Evolutionary conservation across 2,329 filamentous ascomycete genomes (phyloP).

Genomic region (Exophiala dermatitidis): DNA sequence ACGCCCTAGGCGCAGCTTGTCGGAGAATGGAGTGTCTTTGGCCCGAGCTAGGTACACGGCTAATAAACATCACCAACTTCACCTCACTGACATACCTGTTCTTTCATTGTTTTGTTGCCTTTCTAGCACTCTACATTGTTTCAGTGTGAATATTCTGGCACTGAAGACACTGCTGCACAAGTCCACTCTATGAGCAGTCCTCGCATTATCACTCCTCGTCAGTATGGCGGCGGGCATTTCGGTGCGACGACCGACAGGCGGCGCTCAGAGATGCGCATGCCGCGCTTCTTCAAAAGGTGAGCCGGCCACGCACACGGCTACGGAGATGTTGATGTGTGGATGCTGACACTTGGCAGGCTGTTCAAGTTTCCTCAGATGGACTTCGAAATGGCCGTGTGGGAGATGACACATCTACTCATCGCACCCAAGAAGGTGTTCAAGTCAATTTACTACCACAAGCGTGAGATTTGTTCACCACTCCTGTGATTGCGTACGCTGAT

Average conservation of each 20-base stretch:
- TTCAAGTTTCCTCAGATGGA: conserved; percentile 70
- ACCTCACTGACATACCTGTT: neutral
- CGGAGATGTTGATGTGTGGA: conserved; percentile 1
- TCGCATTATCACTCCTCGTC: conserved; percentile 53
- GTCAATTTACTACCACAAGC: conserved; percentile 59
- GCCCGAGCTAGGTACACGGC: neutral
- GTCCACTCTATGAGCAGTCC: conserved; percentile 40
- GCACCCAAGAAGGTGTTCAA: conserved; percentile 65
- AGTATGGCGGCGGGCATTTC: conserved; percentile 48
- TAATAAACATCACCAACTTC: neutral
- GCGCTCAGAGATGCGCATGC: conserved; percentile 51
- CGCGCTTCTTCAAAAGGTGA: conserved; percentile 59
- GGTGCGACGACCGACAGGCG: conserved; percentile 46
- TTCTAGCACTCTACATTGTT: neutral
- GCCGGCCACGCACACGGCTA: conserved; percentile 5
- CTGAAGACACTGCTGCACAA: neutral
- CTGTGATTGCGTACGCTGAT: conserved; percentile 14
- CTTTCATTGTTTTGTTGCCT: neutral
- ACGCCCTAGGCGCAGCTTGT: neutral
- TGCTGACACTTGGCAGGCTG: conserved; percentile 37
- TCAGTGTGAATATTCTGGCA: neutral
- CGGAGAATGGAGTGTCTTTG: neutral
- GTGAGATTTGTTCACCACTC: conserved; percentile 37
- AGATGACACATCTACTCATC: conserved; percentile 62
- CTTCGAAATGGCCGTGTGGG: conserved; percentile 67